Percentiles rank a stretch among this genome's conserved stretches.
These are phyloP conservation scores for Immersiporthe knoxdaviesiana DNA, from an alignment of 2,329 filamentous ascomycete genomes.

Conservation along the genomic window DNA sequence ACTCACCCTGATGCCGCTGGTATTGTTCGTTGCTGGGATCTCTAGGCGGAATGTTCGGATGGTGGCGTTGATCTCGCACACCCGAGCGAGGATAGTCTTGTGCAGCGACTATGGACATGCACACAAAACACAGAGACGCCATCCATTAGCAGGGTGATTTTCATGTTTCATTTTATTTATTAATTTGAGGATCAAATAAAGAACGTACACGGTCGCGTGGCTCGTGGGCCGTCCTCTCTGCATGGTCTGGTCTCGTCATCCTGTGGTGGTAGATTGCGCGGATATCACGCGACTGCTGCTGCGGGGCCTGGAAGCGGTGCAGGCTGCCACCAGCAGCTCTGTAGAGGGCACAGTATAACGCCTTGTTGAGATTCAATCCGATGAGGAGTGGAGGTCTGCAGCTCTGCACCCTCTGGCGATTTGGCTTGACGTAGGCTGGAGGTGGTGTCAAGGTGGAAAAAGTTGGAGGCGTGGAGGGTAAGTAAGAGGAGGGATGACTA, in stretches of 20 bases:
- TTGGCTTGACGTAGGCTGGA: neutral
- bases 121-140: neutral
- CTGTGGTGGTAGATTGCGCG: neutral
- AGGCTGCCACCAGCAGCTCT: neutral
- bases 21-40: conserved; percentile 47
- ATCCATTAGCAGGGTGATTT: conserved; percentile 2
- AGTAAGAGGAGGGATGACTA: neutral
- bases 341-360: neutral
- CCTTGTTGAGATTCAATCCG: too few species aligned
- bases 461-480: neutral
- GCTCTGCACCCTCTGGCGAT: neutral
- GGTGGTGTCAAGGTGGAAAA: neutral
- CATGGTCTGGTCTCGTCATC: conserved; percentile 52
- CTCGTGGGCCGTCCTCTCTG: conserved; percentile 74
- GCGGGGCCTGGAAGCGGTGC: neutral
- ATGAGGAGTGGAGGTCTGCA: neutral
- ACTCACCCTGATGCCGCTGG: conserved; percentile 51
- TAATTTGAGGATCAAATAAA: too few species aligned
- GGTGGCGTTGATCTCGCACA: conserved; percentile 67
- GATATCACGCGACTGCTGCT: neutral
- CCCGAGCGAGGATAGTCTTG: conserved; percentile 60
- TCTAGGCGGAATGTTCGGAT: conserved; percentile 71
- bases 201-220: conserved; percentile 64
- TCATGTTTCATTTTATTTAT: neutral
- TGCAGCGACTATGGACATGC: conserved; percentile 53